Conservation (phyloP, 305 asterid species). For the Fraxinus dipetala region DNA sequence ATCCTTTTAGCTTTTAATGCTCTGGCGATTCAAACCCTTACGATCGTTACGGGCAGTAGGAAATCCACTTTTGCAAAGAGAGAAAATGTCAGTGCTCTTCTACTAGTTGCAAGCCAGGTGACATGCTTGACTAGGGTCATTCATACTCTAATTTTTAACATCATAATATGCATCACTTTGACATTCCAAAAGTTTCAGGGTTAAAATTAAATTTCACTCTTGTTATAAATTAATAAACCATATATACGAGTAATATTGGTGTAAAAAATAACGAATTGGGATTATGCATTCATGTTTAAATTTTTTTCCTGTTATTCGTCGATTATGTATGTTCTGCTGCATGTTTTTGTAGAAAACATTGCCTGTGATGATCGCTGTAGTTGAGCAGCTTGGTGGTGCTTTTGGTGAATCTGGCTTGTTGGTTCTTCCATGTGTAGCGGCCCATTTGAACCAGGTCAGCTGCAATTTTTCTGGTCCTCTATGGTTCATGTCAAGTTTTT, state of each 20-base stretch:
- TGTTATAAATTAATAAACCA: not conserved
- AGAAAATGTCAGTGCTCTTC: conserved; percentile 67
- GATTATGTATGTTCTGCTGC: not conserved
- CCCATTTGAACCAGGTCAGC: conserved; percentile 80
- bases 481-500: not conserved
- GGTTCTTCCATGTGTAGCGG: conserved; percentile 84
- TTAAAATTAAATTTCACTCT: not conserved
- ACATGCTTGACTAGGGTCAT: conserved; percentile 17
- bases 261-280: not conserved
- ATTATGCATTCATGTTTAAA: not conserved
- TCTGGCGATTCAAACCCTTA: conserved; percentile 42
- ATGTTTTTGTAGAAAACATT: conserved; percentile 61
- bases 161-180: not conserved
- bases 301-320: not conserved
- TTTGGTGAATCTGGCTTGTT: conserved; percentile 74
- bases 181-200: not conserved
- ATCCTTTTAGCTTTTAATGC: conserved; percentile 61
- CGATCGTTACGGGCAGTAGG: conserved; percentile 51
- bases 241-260: not conserved
- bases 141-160: not conserved
- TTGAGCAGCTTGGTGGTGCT: conserved; percentile 80
- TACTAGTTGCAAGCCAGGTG: conserved; percentile 91
- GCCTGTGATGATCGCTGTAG: conserved; percentile 88
- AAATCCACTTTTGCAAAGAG: conserved; percentile 62
- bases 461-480: not conserved